Percentiles rank a stretch among this genome's conserved stretches.
Evolutionary conservation across 139 green algal genomes (phyloP).

Genomic region (Coelastrella sp.): DNA sequence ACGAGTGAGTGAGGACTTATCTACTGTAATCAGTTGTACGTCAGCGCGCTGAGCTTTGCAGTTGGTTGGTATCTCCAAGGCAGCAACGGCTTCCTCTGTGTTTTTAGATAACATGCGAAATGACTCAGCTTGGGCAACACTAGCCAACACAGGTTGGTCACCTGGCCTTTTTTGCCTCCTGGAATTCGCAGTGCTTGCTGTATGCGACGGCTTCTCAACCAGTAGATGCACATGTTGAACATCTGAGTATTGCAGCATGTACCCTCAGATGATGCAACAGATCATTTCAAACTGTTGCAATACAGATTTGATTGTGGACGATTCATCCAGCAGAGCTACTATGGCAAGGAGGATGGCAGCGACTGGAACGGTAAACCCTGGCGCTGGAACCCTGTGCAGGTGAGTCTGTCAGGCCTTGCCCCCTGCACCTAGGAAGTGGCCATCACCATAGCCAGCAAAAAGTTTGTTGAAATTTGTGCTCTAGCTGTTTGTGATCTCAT

Average conservation of each 20-base stretch:
- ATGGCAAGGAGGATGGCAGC: conserved; percentile 43
- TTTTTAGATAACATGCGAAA: too few relatives aligned
- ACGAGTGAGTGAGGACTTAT: conserved; percentile 27
- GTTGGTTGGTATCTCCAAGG: not conserved
- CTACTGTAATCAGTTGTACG: not conserved
- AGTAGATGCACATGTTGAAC: not conserved
- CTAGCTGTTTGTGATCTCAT: too few relatives aligned
- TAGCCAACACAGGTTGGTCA: too few relatives aligned
- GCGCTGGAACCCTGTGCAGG: conserved; percentile 44
- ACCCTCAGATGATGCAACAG: not conserved
- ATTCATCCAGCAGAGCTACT: conserved; percentile 43
- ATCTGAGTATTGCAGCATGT: not conserved
- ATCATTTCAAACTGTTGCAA: not conserved
- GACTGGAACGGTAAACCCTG: conserved; percentile 40
- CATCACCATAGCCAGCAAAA: too few relatives aligned
- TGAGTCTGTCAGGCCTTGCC: too few relatives aligned
- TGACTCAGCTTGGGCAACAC: too few relatives aligned
- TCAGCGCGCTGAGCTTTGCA: not conserved
- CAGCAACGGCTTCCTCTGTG: not conserved
- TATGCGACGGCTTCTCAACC: too few relatives aligned
- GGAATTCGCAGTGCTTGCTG: too few relatives aligned
- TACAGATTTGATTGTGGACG: not conserved
- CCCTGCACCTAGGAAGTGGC: too few relatives aligned
- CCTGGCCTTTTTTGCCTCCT: too few relatives aligned
- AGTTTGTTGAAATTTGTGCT: too few relatives aligned